Evolutionary conservation across 2,329 filamentous ascomycete genomes (phyloP).

Genomic region (Raffaelea arxii): DNA sequence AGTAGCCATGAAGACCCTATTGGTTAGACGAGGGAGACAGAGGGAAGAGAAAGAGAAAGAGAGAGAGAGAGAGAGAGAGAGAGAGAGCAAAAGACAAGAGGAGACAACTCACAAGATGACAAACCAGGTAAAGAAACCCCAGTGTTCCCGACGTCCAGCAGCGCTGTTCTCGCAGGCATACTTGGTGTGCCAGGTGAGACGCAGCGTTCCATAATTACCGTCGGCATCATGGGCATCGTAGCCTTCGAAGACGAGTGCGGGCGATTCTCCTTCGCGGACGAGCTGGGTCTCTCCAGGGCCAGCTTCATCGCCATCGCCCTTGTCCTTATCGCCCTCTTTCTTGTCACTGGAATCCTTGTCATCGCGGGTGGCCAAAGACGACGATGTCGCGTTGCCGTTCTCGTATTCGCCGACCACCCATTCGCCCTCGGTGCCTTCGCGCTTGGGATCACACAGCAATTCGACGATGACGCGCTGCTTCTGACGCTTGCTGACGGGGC

Average conservation of each 20-base stretch:
- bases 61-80: not conserved
- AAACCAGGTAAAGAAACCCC: constrained; percentile 98
- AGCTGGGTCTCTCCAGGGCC: constrained; percentile 39
- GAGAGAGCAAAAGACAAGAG: not conserved
- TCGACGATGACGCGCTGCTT: constrained; percentile 72
- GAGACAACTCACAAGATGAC: constrained; percentile 29
- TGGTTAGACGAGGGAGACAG: not conserved
- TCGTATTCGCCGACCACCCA: constrained; percentile 47
- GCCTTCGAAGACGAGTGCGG: constrained; percentile 65
- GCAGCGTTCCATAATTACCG: constrained; percentile 32
- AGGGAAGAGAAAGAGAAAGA: not conserved
- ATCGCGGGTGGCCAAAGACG: constrained; percentile 15
- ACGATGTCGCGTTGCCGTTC: constrained; percentile 16
- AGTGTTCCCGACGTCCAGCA: constrained; percentile 43
- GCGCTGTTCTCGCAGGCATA: constrained; percentile 61
- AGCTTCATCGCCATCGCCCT: constrained; percentile 19
- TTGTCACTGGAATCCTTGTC: constrained; percentile 23
- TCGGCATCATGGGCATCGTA: constrained; percentile 60
- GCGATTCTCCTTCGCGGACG: constrained; percentile 33
- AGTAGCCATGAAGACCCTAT: constrained; percentile 70
- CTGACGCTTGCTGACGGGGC: constrained; percentile 30
- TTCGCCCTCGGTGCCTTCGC: constrained; percentile 65
- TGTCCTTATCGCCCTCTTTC: not conserved
- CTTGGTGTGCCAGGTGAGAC: constrained; percentile 78
- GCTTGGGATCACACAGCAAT: constrained; percentile 68